Evolutionary conservation across 768 basidiomycete genomes (phyloP).

Genomic region (Pholiota microspora): DNA sequence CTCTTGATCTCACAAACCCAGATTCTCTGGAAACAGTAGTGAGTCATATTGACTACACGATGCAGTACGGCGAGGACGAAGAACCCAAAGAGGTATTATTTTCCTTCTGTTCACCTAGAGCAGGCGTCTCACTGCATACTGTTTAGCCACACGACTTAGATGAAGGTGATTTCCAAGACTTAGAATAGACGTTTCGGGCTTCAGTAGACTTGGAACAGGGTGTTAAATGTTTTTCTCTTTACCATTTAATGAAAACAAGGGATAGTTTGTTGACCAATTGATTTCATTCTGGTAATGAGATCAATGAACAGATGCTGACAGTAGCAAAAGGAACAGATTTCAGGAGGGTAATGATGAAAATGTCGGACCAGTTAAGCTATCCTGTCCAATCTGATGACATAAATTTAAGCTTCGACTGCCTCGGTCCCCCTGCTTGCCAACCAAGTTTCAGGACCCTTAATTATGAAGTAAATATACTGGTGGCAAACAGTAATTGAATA

Average conservation of each 20-base stretch:
- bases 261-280: too few relatives aligned
- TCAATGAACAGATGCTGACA: too few relatives aligned
- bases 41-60: slow-evolving; percentile 95
- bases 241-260: not conserved
- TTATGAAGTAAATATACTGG: not conserved
- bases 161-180: slow-evolving; percentile 83
- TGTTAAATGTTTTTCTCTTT: not conserved
- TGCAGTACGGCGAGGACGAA: slow-evolving; percentile 99
- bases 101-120: slow-evolving; percentile 6
- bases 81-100: slow-evolving; percentile 85
- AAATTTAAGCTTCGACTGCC: slow-evolving; percentile 12
- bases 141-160: slow-evolving; percentile 87
- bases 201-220: not conserved
- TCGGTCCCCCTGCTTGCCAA: slow-evolving; percentile 46
- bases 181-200: slow-evolving; percentile 42
- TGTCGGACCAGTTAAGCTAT: too few relatives aligned
- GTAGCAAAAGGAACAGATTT: too few relatives aligned
- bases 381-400: too few relatives aligned
- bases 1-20: slow-evolving; percentile 85
- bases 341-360: too few relatives aligned
- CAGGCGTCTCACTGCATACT: slow-evolving; percentile 16
- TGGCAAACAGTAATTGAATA: not conserved
- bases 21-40: slow-evolving; percentile 89
- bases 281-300: too few relatives aligned
- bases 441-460: slow-evolving; percentile 45